Conservation (phyloP, 2,329 filamentous ascomycete species). For the Colletotrichum cereale region DNA sequence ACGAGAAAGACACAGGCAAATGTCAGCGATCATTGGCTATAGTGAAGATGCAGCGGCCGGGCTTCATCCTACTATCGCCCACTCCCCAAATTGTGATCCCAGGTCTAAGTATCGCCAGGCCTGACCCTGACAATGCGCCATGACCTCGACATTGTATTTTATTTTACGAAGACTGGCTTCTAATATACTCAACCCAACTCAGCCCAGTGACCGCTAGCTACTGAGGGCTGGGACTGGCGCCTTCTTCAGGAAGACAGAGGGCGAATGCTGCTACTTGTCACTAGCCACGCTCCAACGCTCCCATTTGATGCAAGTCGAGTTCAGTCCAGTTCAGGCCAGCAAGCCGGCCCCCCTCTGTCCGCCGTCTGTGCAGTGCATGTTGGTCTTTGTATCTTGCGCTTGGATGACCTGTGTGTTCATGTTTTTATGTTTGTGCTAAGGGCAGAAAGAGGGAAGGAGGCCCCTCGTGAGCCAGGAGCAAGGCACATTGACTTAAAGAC, state of each 20-base stretch:
- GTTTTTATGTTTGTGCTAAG: neutral
- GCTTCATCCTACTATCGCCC: slow-evolving; percentile 5
- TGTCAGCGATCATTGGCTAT: neutral
- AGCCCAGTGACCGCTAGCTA: slow-evolving; percentile 1
- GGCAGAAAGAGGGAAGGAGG: neutral
- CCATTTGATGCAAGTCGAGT: neutral
- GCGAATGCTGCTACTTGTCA: neutral
- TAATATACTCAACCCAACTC: neutral
- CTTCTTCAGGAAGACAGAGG: neutral
- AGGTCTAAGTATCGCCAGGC: slow-evolving; percentile 3
- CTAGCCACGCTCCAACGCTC: neutral
- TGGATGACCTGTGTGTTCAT: neutral
- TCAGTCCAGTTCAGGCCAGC: neutral
- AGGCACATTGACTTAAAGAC: neutral
- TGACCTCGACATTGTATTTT: too few species aligned
- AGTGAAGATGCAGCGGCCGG: slow-evolving; percentile 1
- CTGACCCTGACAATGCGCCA: neutral
- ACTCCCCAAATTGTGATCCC: neutral
- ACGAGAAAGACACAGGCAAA: neutral
- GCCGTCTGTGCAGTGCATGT: neutral
- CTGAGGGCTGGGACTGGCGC: slow-evolving; percentile 9
- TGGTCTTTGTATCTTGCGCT: neutral
- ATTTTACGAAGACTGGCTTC: neutral
- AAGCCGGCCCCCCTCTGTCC: neutral
- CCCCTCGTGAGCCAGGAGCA: neutral